Evolutionary conservation across 495 filamentous ascomycete genomes (phyloP), one percentile per base, ranked within the genome.

Genomic region (Collariella sp.): DNA sequence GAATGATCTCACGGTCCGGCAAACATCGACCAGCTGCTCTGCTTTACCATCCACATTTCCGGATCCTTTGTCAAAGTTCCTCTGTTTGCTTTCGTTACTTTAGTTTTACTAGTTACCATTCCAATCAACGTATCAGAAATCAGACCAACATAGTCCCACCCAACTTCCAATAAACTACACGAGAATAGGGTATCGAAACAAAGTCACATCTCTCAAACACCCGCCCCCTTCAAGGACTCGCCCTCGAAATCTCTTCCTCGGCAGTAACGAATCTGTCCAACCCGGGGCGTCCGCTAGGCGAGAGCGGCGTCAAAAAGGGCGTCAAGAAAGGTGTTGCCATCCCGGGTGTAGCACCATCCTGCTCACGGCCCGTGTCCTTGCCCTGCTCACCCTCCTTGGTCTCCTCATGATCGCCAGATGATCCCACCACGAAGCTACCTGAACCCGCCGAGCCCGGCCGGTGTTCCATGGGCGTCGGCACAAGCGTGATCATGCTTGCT

Each of bases 401-500:
- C 19, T 7, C 15, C 22, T 31, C n/a, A 23, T 43, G 18, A 6
- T 20, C 46, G 16, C 19, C 50, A 16, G 9, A 36, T 13, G 36
- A 22, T 1, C 5, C 42, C 12, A 20, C 44, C 26, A 46, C 42
- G 18, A 41, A 13, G 5, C 50, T 50, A 2, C 24, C 22, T 11
- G 53, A 56, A 23, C 43, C 54, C 5, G 54, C 40, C 7, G 50
- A 20, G 23, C 43, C 46, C 33, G 19, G n/a, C 29, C 5, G 62
- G 59, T 46, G 46, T 15, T 70, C 67, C 49, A 65, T 54, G 5
- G 61, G 46, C 18, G 72, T 70, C 7, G 59, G 26, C 26, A 31
- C 67, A 11, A 81, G 60, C 1, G 78, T 81, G 22, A 76, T 71
- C 76, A 80, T 79, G 59, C 77, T 80, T 6, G 76, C 76, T 2